A percentile compares a stretch with the other conserved stretches of the same genome.
phyloP scores from a whole-genome alignment of 805 yeast genomes.

The Deakozyma indianensis region DNA sequence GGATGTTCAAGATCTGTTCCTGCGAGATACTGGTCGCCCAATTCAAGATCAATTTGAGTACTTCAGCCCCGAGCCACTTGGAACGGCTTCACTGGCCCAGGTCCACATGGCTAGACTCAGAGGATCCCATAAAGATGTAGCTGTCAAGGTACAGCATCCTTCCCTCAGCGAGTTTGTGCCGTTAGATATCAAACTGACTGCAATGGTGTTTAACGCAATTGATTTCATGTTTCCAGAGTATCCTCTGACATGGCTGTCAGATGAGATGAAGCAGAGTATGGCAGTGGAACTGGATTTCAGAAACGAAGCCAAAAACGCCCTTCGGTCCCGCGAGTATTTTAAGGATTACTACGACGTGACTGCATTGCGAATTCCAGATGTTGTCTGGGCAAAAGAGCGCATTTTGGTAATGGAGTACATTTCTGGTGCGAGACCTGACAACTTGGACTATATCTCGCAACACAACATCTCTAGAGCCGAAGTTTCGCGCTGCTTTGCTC shows the following conservation, averaged over 20 bases:
- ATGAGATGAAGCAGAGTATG: conserved; percentile 75
- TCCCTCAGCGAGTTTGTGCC: conserved; percentile 78
- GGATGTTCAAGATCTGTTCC: conserved; percentile 55
- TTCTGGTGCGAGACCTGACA: conserved; percentile 72
- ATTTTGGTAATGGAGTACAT: conserved; percentile 80
- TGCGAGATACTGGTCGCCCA: conserved; percentile 44
- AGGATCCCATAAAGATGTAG: conserved; percentile 55
- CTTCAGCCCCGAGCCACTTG: conserved; percentile 66
- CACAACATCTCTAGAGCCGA: conserved; percentile 59
- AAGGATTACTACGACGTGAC: conserved; percentile 40
- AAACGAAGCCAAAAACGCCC: conserved; percentile 75
- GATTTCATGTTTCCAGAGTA: conserved; percentile 81
- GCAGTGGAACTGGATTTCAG: conserved; percentile 83
- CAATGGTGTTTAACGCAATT: conserved; percentile 58
- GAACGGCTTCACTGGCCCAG: conserved; percentile 93
- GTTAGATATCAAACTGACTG: conserved; percentile 67
- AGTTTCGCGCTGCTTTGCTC: conserved; percentile 75
- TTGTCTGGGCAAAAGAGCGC: conserved; percentile 51
- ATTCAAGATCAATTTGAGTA: conserved; percentile 51
- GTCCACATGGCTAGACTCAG: conserved; percentile 68
- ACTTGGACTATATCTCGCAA: conserved; percentile 45
- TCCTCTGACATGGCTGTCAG: conserved; percentile 90
- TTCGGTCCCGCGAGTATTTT: conserved; percentile 56
- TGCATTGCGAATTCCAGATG: conserved; percentile 66
- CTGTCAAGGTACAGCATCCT: conserved; percentile 93